These are phyloP conservation scores for Euphorbia lathyris DNA, from an alignment of 345 rosid genomes.

Conservation along the genomic window DNA sequence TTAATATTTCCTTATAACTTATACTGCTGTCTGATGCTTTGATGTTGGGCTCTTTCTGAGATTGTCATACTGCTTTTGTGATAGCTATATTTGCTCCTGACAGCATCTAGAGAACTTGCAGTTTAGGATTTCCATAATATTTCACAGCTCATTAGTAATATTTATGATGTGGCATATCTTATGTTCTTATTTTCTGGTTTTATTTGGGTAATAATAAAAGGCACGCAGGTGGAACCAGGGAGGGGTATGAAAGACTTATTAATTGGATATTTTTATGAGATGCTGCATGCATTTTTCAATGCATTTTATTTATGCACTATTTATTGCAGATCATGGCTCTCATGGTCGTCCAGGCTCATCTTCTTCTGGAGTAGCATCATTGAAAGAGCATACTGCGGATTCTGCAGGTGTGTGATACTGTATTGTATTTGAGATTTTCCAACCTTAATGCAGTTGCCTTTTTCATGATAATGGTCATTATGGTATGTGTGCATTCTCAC, in stretches of 20 bases:
- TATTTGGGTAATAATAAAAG: background rate
- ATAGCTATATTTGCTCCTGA: background rate
- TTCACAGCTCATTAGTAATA: background rate
- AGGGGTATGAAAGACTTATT: background rate
- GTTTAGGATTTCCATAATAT: background rate
- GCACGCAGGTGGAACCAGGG: background rate
- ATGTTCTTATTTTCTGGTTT: background rate
- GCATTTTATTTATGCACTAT: constrained; percentile 7
- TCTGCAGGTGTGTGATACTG: constrained; percentile 43
- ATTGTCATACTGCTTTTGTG: background rate
- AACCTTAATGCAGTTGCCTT: background rate
- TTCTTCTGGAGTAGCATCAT: constrained; percentile 36
- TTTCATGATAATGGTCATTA: background rate
- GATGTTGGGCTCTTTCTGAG: constrained; percentile 10
- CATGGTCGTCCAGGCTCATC: constrained; percentile 54
- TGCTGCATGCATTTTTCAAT: background rate
- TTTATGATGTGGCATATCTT: background rate
- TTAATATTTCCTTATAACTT: constrained; percentile 7
- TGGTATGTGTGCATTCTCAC: background rate
- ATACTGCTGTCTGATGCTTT: constrained; percentile 16
- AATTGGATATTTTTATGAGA: background rate
- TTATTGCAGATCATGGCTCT: constrained; percentile 54
- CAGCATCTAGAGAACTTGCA: constrained; percentile 3
- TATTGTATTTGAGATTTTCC: background rate
- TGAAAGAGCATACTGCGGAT: constrained; percentile 42